Conservation (phyloP, 2,329 filamentous ascomycete species). For the Hymenoscyphus infarciens region DNA sequence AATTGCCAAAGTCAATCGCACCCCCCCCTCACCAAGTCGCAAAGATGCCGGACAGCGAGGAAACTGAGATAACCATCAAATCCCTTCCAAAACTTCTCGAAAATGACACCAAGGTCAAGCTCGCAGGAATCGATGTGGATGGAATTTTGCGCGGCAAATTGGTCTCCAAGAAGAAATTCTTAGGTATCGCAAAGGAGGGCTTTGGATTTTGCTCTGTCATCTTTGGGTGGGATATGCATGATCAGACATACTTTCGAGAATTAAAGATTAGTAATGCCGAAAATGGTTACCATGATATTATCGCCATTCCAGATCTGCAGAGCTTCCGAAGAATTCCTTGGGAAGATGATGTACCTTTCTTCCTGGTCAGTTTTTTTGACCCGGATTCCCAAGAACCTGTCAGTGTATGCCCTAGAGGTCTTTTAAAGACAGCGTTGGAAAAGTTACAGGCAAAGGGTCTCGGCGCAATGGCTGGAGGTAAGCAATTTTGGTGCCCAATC, state of each 20-base stretch:
- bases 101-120: constrained; percentile 75
- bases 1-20: not conserved
- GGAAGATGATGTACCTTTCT: constrained; percentile 84
- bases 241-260: constrained; percentile 82
- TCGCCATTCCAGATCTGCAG: constrained; percentile 74
- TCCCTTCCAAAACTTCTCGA: constrained; percentile 64
- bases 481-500: constrained; percentile 33
- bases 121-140: constrained; percentile 84
- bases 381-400: constrained; percentile 71
- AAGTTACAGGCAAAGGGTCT: constrained; percentile 68
- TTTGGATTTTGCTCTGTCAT: constrained; percentile 95
- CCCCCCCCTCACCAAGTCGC: not conserved
- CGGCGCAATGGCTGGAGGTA: constrained; percentile 86
- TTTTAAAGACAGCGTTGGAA: constrained; percentile 65
- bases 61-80: constrained; percentile 53
- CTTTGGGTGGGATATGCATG: constrained; percentile 97
- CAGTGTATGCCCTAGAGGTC: constrained; percentile 73
- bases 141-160: constrained; percentile 85
- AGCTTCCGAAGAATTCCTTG: constrained; percentile 84
- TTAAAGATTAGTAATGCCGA: constrained; percentile 84
- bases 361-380: constrained; percentile 78
- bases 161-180: constrained; percentile 88
- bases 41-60: constrained; percentile 25
- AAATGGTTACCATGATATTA: constrained; percentile 83
- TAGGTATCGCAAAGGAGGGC: constrained; percentile 73